These are phyloP conservation scores for Rhynchospora tenuis DNA, from an alignment of 176 grass and related monocot species.

Conservation along the genomic window DNA sequence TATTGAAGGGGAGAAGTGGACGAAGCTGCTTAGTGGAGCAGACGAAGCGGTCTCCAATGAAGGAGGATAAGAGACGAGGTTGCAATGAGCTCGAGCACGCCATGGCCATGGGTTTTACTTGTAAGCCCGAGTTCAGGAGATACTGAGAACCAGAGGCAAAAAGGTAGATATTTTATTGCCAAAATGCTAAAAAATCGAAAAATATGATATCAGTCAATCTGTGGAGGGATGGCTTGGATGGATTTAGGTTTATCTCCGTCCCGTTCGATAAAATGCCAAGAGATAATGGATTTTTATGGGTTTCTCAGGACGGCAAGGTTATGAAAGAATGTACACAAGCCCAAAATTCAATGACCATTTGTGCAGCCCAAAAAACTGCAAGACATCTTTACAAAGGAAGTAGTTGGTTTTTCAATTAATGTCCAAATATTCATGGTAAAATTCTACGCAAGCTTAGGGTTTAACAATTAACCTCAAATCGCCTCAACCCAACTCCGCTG, in stretches of 20 bases:
- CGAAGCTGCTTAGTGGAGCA: constrained; percentile 36
- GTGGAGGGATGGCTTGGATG: not conserved
- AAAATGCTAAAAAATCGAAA: not conserved
- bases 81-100: constrained; percentile 38
- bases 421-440: too few species aligned
- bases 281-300: not conserved
- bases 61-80: constrained; percentile 61
- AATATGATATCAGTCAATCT: not conserved
- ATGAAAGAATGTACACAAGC: not conserved
- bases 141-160: not conserved
- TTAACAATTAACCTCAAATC: too few species aligned
- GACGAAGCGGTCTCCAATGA: constrained; percentile 57
- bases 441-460: too few species aligned
- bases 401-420: too few species aligned
- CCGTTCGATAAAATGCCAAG: not conserved
- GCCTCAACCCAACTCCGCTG: not conserved
- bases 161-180: not conserved
- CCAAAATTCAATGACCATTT: not conserved
- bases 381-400: not conserved
- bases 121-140: not conserved
- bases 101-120: constrained; percentile 32
- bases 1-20: not conserved
- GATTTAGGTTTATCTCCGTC: not conserved
- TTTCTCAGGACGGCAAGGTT: not conserved
- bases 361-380: not conserved